phyloP scores from a whole-genome alignment of 73 alveolate genomes.

The Paramecium pentaurelia region DNA sequence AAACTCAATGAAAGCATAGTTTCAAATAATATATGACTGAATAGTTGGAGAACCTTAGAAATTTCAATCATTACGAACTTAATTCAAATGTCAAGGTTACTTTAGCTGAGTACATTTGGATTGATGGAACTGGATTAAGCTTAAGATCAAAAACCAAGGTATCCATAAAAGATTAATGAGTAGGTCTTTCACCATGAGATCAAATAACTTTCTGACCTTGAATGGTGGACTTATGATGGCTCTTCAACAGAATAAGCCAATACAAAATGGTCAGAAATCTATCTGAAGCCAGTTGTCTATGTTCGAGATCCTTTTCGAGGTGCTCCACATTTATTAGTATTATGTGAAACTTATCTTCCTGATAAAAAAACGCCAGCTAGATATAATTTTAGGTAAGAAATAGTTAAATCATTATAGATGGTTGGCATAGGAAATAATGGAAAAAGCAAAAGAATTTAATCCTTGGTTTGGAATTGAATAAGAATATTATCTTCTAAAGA shows the following conservation, averaged over 20 bases:
- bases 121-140: conserved; percentile 78
- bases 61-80: not conserved
- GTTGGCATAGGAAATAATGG: conserved; percentile 64
- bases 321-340: conserved; percentile 76
- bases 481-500: conserved; percentile 85
- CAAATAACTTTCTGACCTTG: conserved; percentile 65
- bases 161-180: not conserved
- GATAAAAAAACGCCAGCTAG: conserved; percentile 85
- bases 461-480: conserved; percentile 97
- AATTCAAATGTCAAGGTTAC: not conserved
- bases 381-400: conserved; percentile 71
- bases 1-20: not conserved
- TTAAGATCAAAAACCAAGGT: conserved; percentile 77
- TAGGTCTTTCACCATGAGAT: conserved; percentile 53
- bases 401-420: not conserved
- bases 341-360: conserved; percentile 85
- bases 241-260: conserved; percentile 87
- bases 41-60: not conserved
- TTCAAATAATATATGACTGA: not conserved
- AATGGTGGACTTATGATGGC: conserved; percentile 97
- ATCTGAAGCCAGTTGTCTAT: conserved; percentile 81
- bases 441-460: conserved; percentile 64
- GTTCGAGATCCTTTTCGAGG: conserved; percentile 92
- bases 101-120: conserved; percentile 83
- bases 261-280: conserved; percentile 89